Conservation (phyloP, 2,329 filamentous ascomycete genomes). For the Fusarium sarcochroum region DNA sequence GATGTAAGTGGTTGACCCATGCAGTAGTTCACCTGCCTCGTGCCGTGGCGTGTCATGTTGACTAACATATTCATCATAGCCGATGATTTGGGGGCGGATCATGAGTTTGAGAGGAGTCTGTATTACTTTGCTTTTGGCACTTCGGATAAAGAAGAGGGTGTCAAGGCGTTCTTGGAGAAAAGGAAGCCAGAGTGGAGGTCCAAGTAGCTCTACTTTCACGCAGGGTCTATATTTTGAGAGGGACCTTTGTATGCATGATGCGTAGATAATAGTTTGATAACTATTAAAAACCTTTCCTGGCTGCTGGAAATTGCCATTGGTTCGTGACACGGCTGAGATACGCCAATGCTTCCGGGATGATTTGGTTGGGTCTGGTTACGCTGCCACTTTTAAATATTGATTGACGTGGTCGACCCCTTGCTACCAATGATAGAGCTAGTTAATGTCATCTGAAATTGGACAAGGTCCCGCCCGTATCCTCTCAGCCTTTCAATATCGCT, state of each 20-base stretch:
- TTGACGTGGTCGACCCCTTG: conserved; percentile 11
- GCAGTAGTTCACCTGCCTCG: background rate
- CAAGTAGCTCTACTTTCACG: conserved; percentile 2
- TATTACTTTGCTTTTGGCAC: conserved; percentile 56
- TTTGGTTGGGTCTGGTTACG: background rate
- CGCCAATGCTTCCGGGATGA: background rate
- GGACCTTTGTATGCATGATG: conserved; percentile 9
- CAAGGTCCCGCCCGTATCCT: background rate
- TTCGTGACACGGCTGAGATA: background rate
- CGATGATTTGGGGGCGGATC: conserved; percentile 46
- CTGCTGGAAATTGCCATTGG: background rate
- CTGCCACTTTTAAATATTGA: conserved; percentile 12
- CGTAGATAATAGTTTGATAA: conserved; percentile 1
- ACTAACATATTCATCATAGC: conserved; percentile 30
- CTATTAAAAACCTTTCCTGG: background rate
- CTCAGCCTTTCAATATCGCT: background rate
- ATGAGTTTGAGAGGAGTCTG: conserved; percentile 54
- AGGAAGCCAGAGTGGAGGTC: conserved; percentile 38
- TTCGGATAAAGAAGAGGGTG: conserved; percentile 50
- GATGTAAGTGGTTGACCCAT: conserved; percentile 39
- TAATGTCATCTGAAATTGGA: background rate
- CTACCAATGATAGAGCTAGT: background rate
- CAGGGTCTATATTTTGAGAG: background rate
- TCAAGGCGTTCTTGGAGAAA: conserved; percentile 52
- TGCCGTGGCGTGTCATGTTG: background rate